phyloP scores from a whole-genome alignment of 108 stramenopile species.

The Nannochloropsis gaditana region DNA sequence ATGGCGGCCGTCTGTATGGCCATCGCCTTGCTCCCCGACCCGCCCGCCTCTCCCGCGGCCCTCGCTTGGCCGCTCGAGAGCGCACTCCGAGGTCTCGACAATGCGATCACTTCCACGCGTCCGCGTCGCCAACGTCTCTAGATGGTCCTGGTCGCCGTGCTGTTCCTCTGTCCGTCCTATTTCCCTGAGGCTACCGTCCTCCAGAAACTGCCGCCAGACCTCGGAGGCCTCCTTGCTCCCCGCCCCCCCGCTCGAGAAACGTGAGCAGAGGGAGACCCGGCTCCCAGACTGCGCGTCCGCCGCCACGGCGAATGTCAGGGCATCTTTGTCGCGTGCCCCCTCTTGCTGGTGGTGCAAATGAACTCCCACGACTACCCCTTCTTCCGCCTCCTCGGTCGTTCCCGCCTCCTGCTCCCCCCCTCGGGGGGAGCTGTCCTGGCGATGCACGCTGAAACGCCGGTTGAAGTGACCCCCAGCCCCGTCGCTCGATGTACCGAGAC shows the following conservation, averaged over 20 bases:
- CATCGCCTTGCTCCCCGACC: neutral
- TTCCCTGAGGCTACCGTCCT: neutral
- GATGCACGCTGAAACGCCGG: neutral
- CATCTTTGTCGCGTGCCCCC: neutral
- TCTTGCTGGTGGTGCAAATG: constrained; percentile 10
- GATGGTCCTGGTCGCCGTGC: neutral
- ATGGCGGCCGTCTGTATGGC: neutral
- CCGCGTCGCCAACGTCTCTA: neutral
- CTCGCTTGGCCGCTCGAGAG: neutral
- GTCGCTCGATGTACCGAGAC: constrained; percentile 24
- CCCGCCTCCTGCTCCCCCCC: neutral
- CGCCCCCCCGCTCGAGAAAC: neutral
- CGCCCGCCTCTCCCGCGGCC: neutral
- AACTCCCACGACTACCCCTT: constrained; percentile 4
- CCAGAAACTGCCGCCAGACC: neutral
- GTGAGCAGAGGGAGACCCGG: neutral
- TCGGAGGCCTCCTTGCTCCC: neutral
- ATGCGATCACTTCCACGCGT: neutral
- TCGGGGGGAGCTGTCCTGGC: neutral
- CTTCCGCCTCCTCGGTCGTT: neutral
- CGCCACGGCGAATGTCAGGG: constrained; percentile 23
- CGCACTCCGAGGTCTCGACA: neutral
- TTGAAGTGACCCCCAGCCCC: constrained; percentile 10
- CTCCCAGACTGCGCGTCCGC: neutral
- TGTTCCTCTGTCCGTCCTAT: neutral